These are phyloP conservation scores for Trichoderma polysporum DNA, from an alignment of 2,329 filamentous ascomycete species.

Conservation along the genomic window DNA sequence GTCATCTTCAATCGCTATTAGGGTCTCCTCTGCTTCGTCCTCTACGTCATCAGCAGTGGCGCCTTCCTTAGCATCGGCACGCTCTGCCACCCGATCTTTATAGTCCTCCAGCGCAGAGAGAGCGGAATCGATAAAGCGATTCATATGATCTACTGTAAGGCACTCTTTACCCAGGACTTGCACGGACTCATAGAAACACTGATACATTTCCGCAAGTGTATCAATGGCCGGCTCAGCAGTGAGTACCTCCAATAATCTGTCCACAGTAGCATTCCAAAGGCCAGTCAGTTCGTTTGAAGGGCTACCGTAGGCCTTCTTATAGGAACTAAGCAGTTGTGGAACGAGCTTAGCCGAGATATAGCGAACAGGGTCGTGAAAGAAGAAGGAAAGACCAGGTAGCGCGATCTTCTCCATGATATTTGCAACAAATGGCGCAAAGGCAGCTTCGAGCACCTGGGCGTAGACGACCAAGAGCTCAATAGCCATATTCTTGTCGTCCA, in stretches of 20 bases:
- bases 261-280: slow-evolving; percentile 82
- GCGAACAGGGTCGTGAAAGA: slow-evolving; percentile 97
- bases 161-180: slow-evolving; percentile 89
- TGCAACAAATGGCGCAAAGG: slow-evolving; percentile 87
- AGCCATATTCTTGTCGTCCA: slow-evolving; percentile 99
- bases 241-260: slow-evolving; percentile 90
- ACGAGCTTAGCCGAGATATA: slow-evolving; percentile 94
- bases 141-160: slow-evolving; percentile 76
- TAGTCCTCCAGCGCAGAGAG: slow-evolving; percentile 89
- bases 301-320: slow-evolving; percentile 85
- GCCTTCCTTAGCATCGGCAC: slow-evolving; percentile 76
- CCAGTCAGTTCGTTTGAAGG: slow-evolving; percentile 75
- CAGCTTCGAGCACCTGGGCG: slow-evolving; percentile 88
- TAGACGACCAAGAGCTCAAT: slow-evolving; percentile 98
- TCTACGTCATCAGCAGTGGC: slow-evolving; percentile 81
- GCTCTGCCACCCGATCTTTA: slow-evolving; percentile 78
- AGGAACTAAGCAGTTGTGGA: slow-evolving; percentile 87
- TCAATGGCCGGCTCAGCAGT: slow-evolving; percentile 94
- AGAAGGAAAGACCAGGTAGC: slow-evolving; percentile 90
- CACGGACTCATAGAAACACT: slow-evolving; percentile 98
- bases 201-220: slow-evolving; percentile 97
- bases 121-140: slow-evolving; percentile 81
- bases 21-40: slow-evolving; percentile 80
- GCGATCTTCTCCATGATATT: slow-evolving; percentile 97
- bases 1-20: slow-evolving; percentile 94